Conservation (phyloP, 768 basidiomycete species). For the Lentinula edodes region DNA sequence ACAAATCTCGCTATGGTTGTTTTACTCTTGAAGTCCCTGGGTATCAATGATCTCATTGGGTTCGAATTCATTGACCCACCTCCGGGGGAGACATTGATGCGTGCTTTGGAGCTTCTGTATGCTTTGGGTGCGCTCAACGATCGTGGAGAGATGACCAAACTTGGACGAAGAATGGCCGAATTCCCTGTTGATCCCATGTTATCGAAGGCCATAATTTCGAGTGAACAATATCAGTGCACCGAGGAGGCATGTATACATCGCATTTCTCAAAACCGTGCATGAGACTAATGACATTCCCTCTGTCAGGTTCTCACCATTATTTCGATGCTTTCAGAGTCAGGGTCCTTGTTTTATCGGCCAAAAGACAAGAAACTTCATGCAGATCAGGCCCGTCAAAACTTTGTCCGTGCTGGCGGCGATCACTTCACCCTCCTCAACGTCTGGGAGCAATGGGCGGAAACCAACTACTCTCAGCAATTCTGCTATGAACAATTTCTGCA, state of each 20-base stretch:
- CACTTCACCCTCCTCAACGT: conserved; percentile 97
- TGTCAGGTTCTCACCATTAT: conserved; percentile 89
- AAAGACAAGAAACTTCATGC: conserved; percentile 98
- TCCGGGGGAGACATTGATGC: conserved; percentile 95
- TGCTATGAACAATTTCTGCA: conserved; percentile 95
- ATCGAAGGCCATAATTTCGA: conserved; percentile 92
- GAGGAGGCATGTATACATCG: conserved; percentile 67
- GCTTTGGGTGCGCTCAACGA: conserved; percentile 96
- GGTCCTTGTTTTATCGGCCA: conserved; percentile 92
- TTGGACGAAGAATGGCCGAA: conserved; percentile 96
- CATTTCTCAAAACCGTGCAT: not conserved
- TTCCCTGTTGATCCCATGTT: conserved; percentile 99
- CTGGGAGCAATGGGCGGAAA: conserved; percentile 99
- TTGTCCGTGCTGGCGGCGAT: conserved; percentile 92
- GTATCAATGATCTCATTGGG: conserved; percentile 96
- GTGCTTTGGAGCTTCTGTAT: conserved; percentile 89
- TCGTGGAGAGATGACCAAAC: conserved; percentile 92
- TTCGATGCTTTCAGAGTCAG: conserved; percentile 93
- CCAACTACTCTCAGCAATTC: conserved; percentile 94
- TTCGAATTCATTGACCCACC: conserved; percentile 99
- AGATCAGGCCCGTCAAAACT: conserved; percentile 96
- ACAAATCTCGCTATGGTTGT: conserved; percentile 97
- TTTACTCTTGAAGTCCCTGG: conserved; percentile 89
- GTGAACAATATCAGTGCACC: conserved; percentile 90
- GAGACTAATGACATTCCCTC: not conserved